Percentiles rank a stretch among this genome's conserved stretches.
Evolutionary conservation across 78 protist genomes (phyloP).

Genomic region (Dictyostelium capitatum): DNA sequence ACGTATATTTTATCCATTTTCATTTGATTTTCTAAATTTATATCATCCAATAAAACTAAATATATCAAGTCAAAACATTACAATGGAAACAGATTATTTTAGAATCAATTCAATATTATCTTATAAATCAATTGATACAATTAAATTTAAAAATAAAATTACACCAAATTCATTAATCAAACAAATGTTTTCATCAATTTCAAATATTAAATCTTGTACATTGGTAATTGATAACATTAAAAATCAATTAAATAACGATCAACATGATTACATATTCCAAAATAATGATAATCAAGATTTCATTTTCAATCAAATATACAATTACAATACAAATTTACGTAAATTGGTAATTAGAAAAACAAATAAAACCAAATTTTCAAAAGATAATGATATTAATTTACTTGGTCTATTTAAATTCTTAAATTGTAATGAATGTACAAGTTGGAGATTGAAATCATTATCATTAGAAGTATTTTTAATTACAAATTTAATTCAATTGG

Average conservation of each 20-base stretch:
- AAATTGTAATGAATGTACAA: neutral
- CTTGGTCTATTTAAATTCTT: neutral
- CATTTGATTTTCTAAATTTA: neutral
- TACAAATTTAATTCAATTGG: neutral
- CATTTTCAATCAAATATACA: neutral
- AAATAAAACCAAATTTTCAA: too few relatives aligned
- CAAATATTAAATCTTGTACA: neutral
- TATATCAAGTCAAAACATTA: neutral
- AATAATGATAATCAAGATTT: neutral
- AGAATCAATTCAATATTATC: neutral
- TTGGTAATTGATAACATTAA: neutral
- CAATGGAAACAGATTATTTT: neutral
- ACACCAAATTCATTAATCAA: neutral
- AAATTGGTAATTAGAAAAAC: neutral
- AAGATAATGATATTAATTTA: neutral
- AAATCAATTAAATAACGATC: neutral
- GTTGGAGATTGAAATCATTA: neutral
- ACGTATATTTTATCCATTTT: neutral
- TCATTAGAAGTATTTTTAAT: neutral
- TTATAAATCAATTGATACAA: slow-evolving; percentile 1
- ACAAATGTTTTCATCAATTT: neutral
- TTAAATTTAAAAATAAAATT: neutral
- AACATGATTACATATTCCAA: too few relatives aligned
- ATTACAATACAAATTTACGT: neutral
- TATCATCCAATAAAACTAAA: neutral